Base-by-base conservation (phyloP, 192 early-diverging fungal genomes). In the Coemansia sp. region DNA sequence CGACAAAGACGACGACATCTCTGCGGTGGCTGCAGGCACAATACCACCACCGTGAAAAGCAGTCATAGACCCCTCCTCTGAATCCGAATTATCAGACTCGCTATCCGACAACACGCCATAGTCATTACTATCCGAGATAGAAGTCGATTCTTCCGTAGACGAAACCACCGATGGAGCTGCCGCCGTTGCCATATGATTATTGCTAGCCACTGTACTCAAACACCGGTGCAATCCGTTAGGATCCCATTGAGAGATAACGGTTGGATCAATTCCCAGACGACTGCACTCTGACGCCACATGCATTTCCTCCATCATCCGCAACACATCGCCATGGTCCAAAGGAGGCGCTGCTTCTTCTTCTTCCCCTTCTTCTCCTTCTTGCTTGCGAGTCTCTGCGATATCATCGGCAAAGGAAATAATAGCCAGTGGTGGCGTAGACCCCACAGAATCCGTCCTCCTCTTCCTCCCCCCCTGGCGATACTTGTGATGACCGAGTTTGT, bases 211-310 rank as follows among this genome's bases (percentile, higher is more conserved):
- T 0, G 31, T n/a, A 38, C 63, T 63, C 19, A 35, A 29, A 24
- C 64, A 59, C 6, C 59, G 53, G 24, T 80, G 77, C 24, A 80
- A 20, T 0, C 72, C 68, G 0, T 54, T 69, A 0, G 72, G 77
- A 47, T 80, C 77, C 71, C 77, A 80, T 10, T 65, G 35, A 19
- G 64, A 25, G 3, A 80, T 19, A 10, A 80, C 37, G 9, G 19
- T 20, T 0, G 77, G 72, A n/a, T 80, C 72, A 19, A 80, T 74
- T 2, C 77, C 77, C 37, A 74, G 22, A 3, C 41, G 40, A 6
- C 43, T 37, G 53, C 77, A 80, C n/a, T 62, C 39, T 27, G n/a
- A 32, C 6, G 57, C 71, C 8, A 80, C 64, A 35, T 66, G 43
- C 65, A 74, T 45, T 15, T 80, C 68, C 5, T 74, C 61, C 37